A percentile compares a stretch with the other conserved stretches of the same genome.
phyloP scores from a whole-genome alignment of 208 protist genomes.

The Trypanosoma congolense region DNA sequence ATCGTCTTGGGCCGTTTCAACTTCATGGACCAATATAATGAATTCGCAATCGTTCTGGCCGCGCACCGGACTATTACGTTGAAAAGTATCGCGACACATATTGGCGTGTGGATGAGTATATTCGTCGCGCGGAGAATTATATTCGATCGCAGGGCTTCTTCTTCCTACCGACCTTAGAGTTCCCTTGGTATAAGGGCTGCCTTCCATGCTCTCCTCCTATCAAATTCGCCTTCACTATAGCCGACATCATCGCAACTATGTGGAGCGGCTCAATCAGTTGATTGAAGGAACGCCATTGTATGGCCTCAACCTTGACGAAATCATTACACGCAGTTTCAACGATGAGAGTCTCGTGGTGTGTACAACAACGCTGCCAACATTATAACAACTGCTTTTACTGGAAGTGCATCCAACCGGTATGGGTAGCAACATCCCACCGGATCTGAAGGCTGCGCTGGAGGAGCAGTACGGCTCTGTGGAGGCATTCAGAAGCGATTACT shows the following conservation, averaged over 20 bases:
- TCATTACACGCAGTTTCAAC: slow-evolving; percentile 53
- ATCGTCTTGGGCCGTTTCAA: slow-evolving; percentile 66
- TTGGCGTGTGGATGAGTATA: slow-evolving; percentile 88
- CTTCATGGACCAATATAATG: slow-evolving; percentile 83
- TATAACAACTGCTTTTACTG: slow-evolving; percentile 91
- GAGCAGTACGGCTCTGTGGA: slow-evolving; percentile 84
- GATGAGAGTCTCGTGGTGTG: slow-evolving; percentile 50
- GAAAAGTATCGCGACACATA: slow-evolving; percentile 83
- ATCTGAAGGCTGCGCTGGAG: slow-evolving; percentile 65
- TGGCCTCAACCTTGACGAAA: slow-evolving; percentile 74
- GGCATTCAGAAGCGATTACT: slow-evolving; percentile 69
- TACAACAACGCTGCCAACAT: slow-evolving; percentile 91
- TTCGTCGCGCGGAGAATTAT: slow-evolving; percentile 74
- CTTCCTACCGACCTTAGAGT: slow-evolving; percentile 87
- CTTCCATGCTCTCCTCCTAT: slow-evolving; percentile 84
- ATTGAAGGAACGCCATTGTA: slow-evolving; percentile 85
- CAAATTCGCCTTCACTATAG: slow-evolving; percentile 88
- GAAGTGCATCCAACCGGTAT: slow-evolving; percentile 89
- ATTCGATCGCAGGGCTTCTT: slow-evolving; percentile 83
- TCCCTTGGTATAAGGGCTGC: slow-evolving; percentile 87
- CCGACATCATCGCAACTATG: slow-evolving; percentile 86
- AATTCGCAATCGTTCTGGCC: slow-evolving; percentile 77
- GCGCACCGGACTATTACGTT: slow-evolving; percentile 74
- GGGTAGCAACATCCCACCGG: slow-evolving; percentile 83
- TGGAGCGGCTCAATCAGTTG: slow-evolving; percentile 88